A percentile compares a stretch with the other conserved stretches of the same genome.
These are phyloP conservation scores for Phytophthora ohioensis DNA, from an alignment of 352 stramenopile species.

Conservation along the genomic window DNA sequence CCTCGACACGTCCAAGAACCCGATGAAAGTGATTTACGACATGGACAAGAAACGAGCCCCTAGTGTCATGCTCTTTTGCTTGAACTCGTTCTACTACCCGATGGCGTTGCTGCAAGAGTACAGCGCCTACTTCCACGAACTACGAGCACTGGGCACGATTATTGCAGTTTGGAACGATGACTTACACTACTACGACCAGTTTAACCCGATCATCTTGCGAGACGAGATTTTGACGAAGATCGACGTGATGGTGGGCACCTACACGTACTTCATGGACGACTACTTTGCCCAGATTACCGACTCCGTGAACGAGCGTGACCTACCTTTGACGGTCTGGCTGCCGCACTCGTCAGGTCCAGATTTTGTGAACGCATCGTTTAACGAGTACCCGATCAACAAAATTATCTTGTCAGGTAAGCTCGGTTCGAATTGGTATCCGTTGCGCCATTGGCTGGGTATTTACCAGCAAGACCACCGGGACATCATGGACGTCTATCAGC, in stretches of 20 bases:
- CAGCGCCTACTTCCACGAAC: slow-evolving; percentile 72
- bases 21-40: slow-evolving; percentile 69
- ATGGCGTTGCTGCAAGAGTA: slow-evolving; percentile 74
- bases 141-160: slow-evolving; percentile 71
- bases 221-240: slow-evolving; percentile 71
- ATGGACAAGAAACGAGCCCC: slow-evolving; percentile 69
- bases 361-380: slow-evolving; percentile 70
- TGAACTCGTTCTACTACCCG: slow-evolving; percentile 77
- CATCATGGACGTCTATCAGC: slow-evolving; percentile 74
- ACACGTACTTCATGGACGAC: slow-evolving; percentile 82
- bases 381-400: slow-evolving; percentile 79
- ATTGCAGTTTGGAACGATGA: slow-evolving; percentile 85
- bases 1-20: slow-evolving; percentile 57
- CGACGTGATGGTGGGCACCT: slow-evolving; percentile 77
- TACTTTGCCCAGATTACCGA: slow-evolving; percentile 72
- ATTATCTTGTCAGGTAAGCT: slow-evolving; percentile 70
- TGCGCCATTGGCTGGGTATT: slow-evolving; percentile 72
- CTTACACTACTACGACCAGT: slow-evolving; percentile 84
- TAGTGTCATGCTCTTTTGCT: slow-evolving; percentile 77
- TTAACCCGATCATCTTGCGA: slow-evolving; percentile 62
- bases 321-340: slow-evolving; percentile 74
- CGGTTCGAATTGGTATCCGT: slow-evolving; percentile 64
- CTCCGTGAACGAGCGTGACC: slow-evolving; percentile 58
- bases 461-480: slow-evolving; percentile 56
- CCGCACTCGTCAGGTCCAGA: slow-evolving; percentile 71